Evolutionary conservation across 306 rosid species (phyloP).

Genomic region (Medicago lupulina): DNA sequence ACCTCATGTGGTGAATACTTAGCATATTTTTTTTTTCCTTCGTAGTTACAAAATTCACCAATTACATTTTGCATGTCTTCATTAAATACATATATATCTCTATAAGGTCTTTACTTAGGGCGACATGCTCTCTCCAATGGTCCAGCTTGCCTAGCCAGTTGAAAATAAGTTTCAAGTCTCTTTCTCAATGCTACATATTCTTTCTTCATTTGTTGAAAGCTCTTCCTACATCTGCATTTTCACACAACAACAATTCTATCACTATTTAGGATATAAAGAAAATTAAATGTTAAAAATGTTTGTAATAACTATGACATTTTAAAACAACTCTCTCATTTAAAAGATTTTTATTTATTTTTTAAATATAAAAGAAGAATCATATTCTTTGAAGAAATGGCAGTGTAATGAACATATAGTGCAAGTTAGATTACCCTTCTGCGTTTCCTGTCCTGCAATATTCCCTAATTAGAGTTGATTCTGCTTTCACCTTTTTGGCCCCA

Average conservation of each 20-base stretch:
- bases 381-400: too few relatives aligned
- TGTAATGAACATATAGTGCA: conserved; percentile 16
- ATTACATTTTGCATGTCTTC: conserved; percentile 23
- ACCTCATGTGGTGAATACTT: conserved; percentile 23
- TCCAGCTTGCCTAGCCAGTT: conserved; percentile 75
- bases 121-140: conserved; percentile 57
- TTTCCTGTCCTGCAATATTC: conserved; percentile 75
- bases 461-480: conserved; percentile 72
- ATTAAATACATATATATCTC: not conserved
- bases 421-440: conserved; percentile 75
- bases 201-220: conserved; percentile 83
- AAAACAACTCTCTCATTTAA: too few relatives aligned
- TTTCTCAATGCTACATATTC: conserved; percentile 75
- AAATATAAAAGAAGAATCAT: too few relatives aligned
- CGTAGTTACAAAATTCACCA: conserved; percentile 43
- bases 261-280: too few relatives aligned
- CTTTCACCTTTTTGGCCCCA: conserved; percentile 91
- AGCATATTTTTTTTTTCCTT: not conserved
- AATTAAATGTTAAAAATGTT: too few relatives aligned
- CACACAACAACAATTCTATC: not conserved
- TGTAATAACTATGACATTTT: too few relatives aligned
- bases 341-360: too few relatives aligned
- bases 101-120: conserved; percentile 46
- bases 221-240: conserved; percentile 71
- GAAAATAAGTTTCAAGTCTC: conserved; percentile 88